Base-by-base conservation (phyloP, 2,329 filamentous ascomycete species). In the Ophiobolus disseminans region DNA sequence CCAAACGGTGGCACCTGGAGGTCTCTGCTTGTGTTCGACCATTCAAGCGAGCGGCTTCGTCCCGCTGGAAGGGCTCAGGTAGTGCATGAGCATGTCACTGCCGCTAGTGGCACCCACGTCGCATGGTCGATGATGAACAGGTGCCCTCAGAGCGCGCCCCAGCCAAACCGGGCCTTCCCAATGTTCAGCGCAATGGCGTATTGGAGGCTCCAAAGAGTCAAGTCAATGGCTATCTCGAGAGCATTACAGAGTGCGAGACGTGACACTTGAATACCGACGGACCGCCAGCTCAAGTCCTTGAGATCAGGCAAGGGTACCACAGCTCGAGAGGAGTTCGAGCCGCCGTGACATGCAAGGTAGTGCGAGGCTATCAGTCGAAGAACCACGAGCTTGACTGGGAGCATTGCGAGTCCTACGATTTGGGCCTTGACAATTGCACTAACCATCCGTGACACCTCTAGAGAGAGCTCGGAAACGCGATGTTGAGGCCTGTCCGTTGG, bases 381-480 rank as follows among this genome's bases (percentile, higher is more conserved):
- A 13, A 62, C 62, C 5, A 70, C 55, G 23, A 70, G 43, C 44
- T 60, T 66, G 21, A 72, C 55, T 2, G 70, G 70, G 28, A 74
- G 51, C 23, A 65, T 58, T 13, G 57, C 59, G 47, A 68, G 60
- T 36, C 59, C 56, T 23, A 72, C 58, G 34, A 73, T 51, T 45
- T 73, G 64, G 25, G 62, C 45, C 40, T 69, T 70, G 35, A 65
- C 57, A 28, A 71, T 65, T 1, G 63, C 55, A 20, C 65, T 62
- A 11, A 72, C 60, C 65, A 66, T 69, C 30, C 65, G 60, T 5
- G 69, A 62, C 14, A 68, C 65, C 43, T 69, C 66, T 5, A 56
- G 58, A 4, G 71, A 73, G 11, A 74, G 63, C 23, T 67, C 63
- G 5, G 69, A 70, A 7, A 73, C 66, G n/a, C 69, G 69, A 47